Evolutionary conservation across 208 protist species (phyloP), one percentile per base, ranked within the genome.

Genomic region (Leishmania tropica): DNA sequence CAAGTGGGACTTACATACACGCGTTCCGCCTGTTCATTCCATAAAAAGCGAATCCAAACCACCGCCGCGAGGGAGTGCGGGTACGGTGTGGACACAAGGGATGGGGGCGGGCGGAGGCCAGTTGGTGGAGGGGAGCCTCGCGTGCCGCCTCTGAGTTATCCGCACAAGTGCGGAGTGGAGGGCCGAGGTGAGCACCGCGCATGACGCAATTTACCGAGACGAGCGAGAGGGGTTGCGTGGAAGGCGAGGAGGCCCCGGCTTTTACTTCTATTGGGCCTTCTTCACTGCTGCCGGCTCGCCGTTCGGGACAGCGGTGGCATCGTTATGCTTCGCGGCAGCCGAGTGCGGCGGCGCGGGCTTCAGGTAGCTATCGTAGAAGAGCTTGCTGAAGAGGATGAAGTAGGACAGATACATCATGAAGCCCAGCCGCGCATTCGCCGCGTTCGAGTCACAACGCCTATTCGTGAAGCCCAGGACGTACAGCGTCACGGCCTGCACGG

Each of bases 321-420:
- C 81, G 58, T 81, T 81, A 19, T 42, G 47, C 72, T 81, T 75
- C 71, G 79, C 58, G 0, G 62, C 81, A 19, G 75, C 58, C 47
- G 76, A 42, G 13, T 35, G 64, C 6, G 60, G 42, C 60, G 35
- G 48, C 40, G 83, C 1, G 75, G 89, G 84, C 62, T 81, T 87
- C 31, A 97, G 40, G 86, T 98, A 98, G 77, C 81, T 86, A 72
- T 96, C 78, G 64, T 92, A 79, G 84, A 97, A 97, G 58, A 98
- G 88, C 84, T 93, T 81, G 47, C 85, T 82, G 84, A 99, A 99
- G 81, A 99, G 94, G 24, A 94, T 60, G 83, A 98, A 97, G 87
- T 99, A 99, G 13, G 88, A 93, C 45, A 88, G 80, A 88, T 99
- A 99, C 96, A 99, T 99, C 45, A 90, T 76, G 58, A 97, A 60